These are phyloP conservation scores for Pestalotiopsis sp. DNA, from an alignment of 2,329 filamentous ascomycete species.

Conservation along the genomic window DNA sequence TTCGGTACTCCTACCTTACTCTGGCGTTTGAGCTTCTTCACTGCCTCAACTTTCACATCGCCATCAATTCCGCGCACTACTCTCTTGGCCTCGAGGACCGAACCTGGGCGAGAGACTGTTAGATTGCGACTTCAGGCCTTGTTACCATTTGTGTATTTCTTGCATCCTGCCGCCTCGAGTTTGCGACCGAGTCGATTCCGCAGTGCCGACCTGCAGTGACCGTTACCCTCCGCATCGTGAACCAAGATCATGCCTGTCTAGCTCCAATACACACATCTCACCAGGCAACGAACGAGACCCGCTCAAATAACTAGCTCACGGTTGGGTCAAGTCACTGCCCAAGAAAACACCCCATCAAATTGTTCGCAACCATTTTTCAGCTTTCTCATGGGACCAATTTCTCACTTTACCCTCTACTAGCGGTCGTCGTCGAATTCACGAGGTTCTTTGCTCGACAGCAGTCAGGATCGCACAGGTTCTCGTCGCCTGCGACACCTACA, in stretches of 20 bases:
- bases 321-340: background rate
- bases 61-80: background rate
- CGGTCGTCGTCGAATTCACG: background rate
- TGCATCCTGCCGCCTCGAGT: no score
- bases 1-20: background rate
- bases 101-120: background rate
- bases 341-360: background rate
- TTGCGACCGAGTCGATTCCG: no score
- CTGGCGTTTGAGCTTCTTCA: background rate
- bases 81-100: background rate
- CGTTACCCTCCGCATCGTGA: background rate
- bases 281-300: constrained; percentile 4
- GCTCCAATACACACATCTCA: background rate
- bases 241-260: background rate
- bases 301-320: background rate
- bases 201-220: background rate
- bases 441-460: background rate
- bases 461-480: background rate
- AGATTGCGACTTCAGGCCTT: background rate
- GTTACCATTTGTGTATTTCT: no score
- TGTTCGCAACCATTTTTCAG: background rate
- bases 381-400: background rate
- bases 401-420: background rate
- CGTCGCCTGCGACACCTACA: background rate
- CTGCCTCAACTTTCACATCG: background rate